Conservation (phyloP, 2,329 filamentous ascomycete species). For the Beauveria brongniartii region DNA sequence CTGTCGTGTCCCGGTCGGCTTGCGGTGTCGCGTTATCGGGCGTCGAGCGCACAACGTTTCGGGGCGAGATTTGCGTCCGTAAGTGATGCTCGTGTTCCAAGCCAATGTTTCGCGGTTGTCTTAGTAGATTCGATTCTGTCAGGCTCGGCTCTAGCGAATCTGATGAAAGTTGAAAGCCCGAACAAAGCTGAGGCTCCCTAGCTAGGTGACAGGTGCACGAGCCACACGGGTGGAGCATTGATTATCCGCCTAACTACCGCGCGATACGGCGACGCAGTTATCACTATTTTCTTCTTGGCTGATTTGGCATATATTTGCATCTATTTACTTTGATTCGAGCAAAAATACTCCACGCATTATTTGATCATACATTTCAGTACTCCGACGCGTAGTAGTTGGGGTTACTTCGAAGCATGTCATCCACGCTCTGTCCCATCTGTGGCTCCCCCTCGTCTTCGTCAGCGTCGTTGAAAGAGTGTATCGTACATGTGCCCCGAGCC, state of each 20-base stretch:
- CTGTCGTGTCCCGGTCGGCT: not conserved
- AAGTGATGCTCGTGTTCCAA: too few relatives aligned
- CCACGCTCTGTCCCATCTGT: constrained; percentile 47
- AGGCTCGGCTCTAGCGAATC: not conserved
- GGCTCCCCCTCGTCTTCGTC: constrained; percentile 55
- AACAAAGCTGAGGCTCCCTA: not conserved
- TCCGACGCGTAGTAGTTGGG: constrained; percentile 18
- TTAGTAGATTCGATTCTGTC: not conserved
- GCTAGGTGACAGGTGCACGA: not conserved
- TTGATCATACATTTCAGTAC: constrained; percentile 1
- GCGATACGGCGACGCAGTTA: too few relatives aligned
- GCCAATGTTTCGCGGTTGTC: not conserved
- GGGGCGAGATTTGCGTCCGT: not conserved
- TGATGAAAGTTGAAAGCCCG: constrained; percentile 4
- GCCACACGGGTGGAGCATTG: constrained; percentile 11
- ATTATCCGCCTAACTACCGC: not conserved
- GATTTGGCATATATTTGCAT: not conserved
- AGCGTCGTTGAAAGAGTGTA: constrained; percentile 71
- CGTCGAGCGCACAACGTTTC: not conserved
- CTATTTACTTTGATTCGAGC: not conserved
- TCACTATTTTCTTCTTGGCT: not conserved
- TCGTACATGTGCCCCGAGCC: constrained; percentile 63
- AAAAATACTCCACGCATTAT: not conserved
- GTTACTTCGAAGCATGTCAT: constrained; percentile 45
- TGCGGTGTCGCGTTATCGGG: not conserved